Percentiles rank a stretch among this genome's conserved stretches.
phyloP scores from a whole-genome alignment of 2,329 filamentous ascomycete species.

The Colletotrichum brevisporum region DNA sequence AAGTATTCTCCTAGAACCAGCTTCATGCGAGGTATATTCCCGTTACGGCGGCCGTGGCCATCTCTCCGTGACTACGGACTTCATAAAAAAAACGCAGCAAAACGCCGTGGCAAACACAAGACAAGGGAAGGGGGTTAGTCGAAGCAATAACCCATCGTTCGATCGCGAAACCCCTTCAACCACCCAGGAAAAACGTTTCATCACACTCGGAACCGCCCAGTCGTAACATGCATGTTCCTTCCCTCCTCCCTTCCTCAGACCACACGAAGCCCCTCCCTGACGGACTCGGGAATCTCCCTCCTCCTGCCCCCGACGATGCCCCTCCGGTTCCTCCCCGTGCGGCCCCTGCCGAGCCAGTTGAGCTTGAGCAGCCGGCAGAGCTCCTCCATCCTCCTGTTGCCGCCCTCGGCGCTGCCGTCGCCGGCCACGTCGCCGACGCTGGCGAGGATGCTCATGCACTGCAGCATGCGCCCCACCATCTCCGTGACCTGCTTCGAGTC shows the following conservation, averaged over 20 bases:
- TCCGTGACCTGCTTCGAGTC: conserved; percentile 88
- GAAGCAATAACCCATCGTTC: background rate
- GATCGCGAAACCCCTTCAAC: background rate
- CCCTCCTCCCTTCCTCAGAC: conserved; percentile 42
- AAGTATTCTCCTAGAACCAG: background rate
- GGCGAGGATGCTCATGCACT: conserved; percentile 93
- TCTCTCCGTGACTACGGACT: conserved; percentile 15
- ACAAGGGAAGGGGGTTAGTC: background rate
- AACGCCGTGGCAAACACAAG: background rate
- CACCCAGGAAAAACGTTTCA: background rate
- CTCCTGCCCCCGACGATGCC: conserved; percentile 84
- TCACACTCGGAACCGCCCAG: background rate
- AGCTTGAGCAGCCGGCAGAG: conserved; percentile 91
- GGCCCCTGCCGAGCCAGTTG: conserved; percentile 93
- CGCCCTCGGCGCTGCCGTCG: conserved; percentile 73
- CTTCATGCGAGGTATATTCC: conserved; percentile 20
- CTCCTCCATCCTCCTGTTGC: conserved; percentile 84
- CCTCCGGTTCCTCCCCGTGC: conserved; percentile 89
- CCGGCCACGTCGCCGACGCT: conserved; percentile 64
- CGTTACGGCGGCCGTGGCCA: conserved; percentile 34
- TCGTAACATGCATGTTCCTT: background rate
- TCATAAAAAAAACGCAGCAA: background rate
- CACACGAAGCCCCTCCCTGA: conserved; percentile 56
- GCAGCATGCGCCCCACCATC: conserved; percentile 94
- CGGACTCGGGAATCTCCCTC: conserved; percentile 52